Evolutionary conservation across 768 basidiomycete genomes (phyloP).

Genomic region (Kwoniella dejecticola): DNA sequence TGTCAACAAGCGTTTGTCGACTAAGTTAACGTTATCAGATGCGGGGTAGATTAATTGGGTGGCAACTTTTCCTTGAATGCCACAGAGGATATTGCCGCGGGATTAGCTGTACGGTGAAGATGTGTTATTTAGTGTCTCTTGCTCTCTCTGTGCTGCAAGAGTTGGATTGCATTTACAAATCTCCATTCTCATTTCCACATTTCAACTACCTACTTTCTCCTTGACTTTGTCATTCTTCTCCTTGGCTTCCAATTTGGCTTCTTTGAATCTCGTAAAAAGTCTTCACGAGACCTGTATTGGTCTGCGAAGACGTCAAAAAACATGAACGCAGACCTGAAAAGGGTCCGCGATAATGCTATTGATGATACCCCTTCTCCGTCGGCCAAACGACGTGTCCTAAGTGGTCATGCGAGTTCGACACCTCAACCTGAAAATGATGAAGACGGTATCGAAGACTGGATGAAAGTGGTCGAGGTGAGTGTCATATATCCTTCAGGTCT

Average conservation of each 20-base stretch:
- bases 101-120: not conserved
- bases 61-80: constrained; percentile 19
- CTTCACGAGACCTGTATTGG: too few relatives aligned
- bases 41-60: constrained; percentile 17
- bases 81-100: constrained; percentile 27
- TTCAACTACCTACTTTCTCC: not conserved
- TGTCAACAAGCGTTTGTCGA: constrained; percentile 17
- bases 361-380: constrained; percentile 34
- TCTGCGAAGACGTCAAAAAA: too few relatives aligned
- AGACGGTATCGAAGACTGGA: constrained; percentile 45
- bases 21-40: constrained; percentile 1
- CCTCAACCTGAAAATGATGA: constrained; percentile 21
- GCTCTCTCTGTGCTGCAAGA: too few relatives aligned
- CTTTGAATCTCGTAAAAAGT: not conserved
- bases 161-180: too few relatives aligned
- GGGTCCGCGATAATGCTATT: constrained; percentile 40
- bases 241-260: not conserved
- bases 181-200: too few relatives aligned
- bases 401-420: constrained; percentile 17
- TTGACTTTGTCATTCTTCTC: not conserved
- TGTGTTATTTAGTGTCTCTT: too few relatives aligned
- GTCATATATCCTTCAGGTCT: not conserved
- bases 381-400: constrained; percentile 33
- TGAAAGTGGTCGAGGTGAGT: constrained; percentile 46
- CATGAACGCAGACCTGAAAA: constrained; percentile 51